Percentiles rank a stretch among this genome's conserved stretches.
These are phyloP conservation scores for Pseudogymnoascus sp. DNA, from an alignment of 2,329 filamentous ascomycete species.

Conservation along the genomic window DNA sequence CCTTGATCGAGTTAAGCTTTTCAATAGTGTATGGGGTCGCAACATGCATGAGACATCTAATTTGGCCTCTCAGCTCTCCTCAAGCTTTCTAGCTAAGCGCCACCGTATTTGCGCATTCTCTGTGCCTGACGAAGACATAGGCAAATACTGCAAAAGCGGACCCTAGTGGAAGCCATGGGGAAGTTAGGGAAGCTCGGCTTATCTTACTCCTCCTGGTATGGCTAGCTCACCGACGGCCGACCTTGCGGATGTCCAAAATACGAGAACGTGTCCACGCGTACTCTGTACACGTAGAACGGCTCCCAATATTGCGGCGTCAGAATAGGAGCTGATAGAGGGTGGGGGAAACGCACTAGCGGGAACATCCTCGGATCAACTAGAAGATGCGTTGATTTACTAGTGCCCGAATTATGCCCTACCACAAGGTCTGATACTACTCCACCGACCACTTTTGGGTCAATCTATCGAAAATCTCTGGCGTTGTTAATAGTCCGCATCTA, in stretches of 20 bases:
- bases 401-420: background rate
- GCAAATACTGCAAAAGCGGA: background rate
- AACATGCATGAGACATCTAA: background rate
- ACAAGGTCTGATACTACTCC: background rate
- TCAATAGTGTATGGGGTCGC: background rate
- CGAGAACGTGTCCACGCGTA: background rate
- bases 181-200: background rate
- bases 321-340: background rate
- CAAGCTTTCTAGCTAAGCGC: background rate
- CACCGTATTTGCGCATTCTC: background rate
- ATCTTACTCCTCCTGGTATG: background rate
- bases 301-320: background rate
- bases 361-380: background rate
- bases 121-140: background rate
- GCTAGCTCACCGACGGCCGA: background rate
- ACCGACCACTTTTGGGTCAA: background rate
- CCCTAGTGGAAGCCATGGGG: background rate
- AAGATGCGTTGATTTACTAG: background rate
- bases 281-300: background rate
- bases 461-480: background rate
- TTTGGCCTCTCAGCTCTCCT: background rate
- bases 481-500: background rate
- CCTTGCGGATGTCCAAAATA: background rate
- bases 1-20: background rate
- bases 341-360: background rate